phyloP scores from a whole-genome alignment of 2,329 filamentous ascomycete genomes.

The Hypoxylon sp. region DNA sequence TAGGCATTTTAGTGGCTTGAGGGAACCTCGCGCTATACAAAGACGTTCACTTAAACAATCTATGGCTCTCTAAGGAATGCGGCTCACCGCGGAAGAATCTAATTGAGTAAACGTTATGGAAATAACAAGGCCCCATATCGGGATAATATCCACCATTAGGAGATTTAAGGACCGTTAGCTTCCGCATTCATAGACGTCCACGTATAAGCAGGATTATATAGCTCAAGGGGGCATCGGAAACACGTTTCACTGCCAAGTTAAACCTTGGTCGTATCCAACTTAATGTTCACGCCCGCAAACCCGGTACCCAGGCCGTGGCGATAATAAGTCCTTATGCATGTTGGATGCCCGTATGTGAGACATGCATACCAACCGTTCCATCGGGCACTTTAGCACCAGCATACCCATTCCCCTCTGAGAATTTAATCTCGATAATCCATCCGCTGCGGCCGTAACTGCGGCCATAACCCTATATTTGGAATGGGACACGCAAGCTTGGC shows the following conservation, averaged over 20 bases:
- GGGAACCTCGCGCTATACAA: not conserved
- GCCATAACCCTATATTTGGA: constrained; percentile 32
- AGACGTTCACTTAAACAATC: not conserved
- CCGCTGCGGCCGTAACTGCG: constrained; percentile 33
- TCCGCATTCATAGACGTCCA: constrained; percentile 21
- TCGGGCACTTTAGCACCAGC: constrained; percentile 36
- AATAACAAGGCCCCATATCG: constrained; percentile 23
- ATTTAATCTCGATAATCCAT: constrained; percentile 26
- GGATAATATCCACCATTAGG: constrained; percentile 39
- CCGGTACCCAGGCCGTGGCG: constrained; percentile 6
- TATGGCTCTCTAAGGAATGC: not conserved
- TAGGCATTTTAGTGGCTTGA: not conserved
- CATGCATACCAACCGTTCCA: constrained; percentile 36
- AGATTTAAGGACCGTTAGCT: constrained; percentile 24
- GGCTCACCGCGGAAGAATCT: constrained; percentile 3
- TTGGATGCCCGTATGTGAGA: constrained; percentile 30
- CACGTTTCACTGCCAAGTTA: constrained; percentile 10
- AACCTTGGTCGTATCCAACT: constrained; percentile 1
- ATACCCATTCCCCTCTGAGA: constrained; percentile 27
- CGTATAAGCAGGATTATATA: constrained; percentile 5
- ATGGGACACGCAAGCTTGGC: constrained; percentile 32
- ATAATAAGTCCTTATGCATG: constrained; percentile 30
- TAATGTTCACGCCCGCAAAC: not conserved
- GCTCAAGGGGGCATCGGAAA: not conserved
- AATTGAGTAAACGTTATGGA: constrained; percentile 1